Percentiles rank a stretch among this genome's conserved stretches.
These are phyloP conservation scores for Raddia distichophylla DNA, from an alignment of 176 grass and related monocot species.

Conservation along the genomic window DNA sequence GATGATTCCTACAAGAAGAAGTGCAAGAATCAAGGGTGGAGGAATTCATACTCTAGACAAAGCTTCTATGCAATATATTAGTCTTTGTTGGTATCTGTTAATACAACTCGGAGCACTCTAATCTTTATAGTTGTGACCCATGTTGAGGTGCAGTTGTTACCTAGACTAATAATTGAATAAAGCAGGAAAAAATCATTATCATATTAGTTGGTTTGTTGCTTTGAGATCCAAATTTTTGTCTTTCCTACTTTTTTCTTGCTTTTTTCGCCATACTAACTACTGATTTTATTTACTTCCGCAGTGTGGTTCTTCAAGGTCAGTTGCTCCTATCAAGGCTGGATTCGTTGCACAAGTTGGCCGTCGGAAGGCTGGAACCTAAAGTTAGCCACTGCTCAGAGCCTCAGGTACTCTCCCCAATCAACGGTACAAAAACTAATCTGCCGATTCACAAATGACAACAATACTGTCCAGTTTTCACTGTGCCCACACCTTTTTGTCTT, in stretches of 20 bases:
- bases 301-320: constrained; percentile 88
- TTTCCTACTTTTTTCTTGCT: neutral
- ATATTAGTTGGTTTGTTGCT: neutral
- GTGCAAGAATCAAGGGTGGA: no score
- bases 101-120: neutral
- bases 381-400: neutral
- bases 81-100: neutral
- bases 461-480: neutral
- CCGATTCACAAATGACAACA: neutral
- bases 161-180: neutral
- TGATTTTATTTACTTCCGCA: constrained; percentile 14
- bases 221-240: neutral
- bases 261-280: neutral
- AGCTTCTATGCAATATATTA: neutral
- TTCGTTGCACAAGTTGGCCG: constrained; percentile 71
- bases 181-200: neutral
- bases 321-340: constrained; percentile 74
- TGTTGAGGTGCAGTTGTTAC: neutral
- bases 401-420: neutral
- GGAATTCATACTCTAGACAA: no score
- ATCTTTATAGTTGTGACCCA: neutral
- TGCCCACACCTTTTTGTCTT: constrained; percentile 29
- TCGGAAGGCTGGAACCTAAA: constrained; percentile 54
- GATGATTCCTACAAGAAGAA: no score
- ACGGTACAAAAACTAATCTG: constrained; percentile 13